A percentile compares a stretch with the other conserved stretches of the same genome.
Evolutionary conservation across 208 protist species (phyloP).

Genomic region (Crithidia acanthocephali): DNA sequence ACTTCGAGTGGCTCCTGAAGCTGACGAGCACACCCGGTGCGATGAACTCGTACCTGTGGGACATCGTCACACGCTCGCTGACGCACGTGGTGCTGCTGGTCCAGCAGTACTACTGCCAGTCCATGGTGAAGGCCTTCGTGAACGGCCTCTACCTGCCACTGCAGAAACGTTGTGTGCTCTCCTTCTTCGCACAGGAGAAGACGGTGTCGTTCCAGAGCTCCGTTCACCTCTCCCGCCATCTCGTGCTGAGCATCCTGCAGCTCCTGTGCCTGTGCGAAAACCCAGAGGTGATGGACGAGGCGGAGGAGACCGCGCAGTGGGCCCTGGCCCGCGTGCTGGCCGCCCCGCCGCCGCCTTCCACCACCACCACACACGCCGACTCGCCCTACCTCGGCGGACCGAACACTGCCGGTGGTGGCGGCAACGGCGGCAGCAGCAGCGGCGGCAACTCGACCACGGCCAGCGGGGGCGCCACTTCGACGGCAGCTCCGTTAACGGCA

Average conservation of each 20-base stretch:
- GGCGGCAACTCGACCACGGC: background rate
- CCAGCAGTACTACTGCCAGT: slow-evolving; percentile 54
- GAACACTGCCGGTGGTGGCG: background rate
- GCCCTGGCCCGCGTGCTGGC: slow-evolving; percentile 27
- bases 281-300: slow-evolving; percentile 42
- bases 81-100: slow-evolving; percentile 50
- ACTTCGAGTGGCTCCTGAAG: slow-evolving; percentile 64
- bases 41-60: slow-evolving; percentile 71
- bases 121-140: slow-evolving; percentile 51
- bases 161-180: slow-evolving; percentile 43
- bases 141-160: slow-evolving; percentile 51
- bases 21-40: slow-evolving; percentile 37
- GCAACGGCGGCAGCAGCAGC: slow-evolving; percentile 1
- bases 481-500: slow-evolving; percentile 1
- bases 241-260: slow-evolving; percentile 57
- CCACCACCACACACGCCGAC: slow-evolving; percentile 7
- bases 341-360: too few species aligned
- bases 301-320: slow-evolving; percentile 45
- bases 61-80: slow-evolving; percentile 47
- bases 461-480: background rate
- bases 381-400: background rate
- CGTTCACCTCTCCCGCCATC: slow-evolving; percentile 42
- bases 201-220: slow-evolving; percentile 52
- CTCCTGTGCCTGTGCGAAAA: slow-evolving; percentile 60
- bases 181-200: slow-evolving; percentile 60